Evolutionary conservation across 768 basidiomycete species (phyloP), one percentile per base, ranked within the genome.

Genomic region (Mycena belliarum): DNA sequence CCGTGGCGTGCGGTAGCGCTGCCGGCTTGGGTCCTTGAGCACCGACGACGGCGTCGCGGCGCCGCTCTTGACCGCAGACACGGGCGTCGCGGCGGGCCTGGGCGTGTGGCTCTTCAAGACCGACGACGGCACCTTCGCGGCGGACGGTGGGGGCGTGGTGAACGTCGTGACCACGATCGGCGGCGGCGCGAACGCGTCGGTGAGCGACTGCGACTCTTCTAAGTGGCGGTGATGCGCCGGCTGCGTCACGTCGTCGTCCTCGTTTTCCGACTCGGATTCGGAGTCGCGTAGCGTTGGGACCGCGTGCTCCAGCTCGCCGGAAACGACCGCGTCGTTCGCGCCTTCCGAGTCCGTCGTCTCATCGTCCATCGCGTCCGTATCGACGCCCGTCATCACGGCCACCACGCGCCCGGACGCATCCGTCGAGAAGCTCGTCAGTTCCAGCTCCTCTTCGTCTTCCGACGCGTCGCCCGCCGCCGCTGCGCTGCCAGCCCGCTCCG

Each of bases 391-490:
- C 75, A 82, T 79, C 45, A 81, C 73, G 35, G 80, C 75, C 47
- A 81, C 80, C 29, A 78, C 71, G 18, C 79, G 83, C 14, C 79
- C 77, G 10, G 83, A 79, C 42, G 83, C 82, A 67, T 90, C 90
- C 35, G 89, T 86, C 26, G 82, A 85, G 72, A 91, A 92, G 50
- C 88, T 89, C 11, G 79, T 83, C 61, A 89, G 73, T 63, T 84
- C 84, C 49, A 81, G 75, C 65, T 89, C 88, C 69, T 87, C 88
- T 57, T 80, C 85, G 61, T 86, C 87, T 42, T 84, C 82, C 25
- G 73, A 75, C 6, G 69, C 75, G 49, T 80, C 81, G 3, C 73
- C 72, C 47, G 80, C 82, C 65, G 33, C 56, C 65, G 47, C 59
- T 51, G 38, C 57, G 47, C 16, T 15, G 33, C 12, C 7, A 6